phyloP scores from a whole-genome alignment of 139 green algal genomes.

The Chlorella sp. region DNA sequence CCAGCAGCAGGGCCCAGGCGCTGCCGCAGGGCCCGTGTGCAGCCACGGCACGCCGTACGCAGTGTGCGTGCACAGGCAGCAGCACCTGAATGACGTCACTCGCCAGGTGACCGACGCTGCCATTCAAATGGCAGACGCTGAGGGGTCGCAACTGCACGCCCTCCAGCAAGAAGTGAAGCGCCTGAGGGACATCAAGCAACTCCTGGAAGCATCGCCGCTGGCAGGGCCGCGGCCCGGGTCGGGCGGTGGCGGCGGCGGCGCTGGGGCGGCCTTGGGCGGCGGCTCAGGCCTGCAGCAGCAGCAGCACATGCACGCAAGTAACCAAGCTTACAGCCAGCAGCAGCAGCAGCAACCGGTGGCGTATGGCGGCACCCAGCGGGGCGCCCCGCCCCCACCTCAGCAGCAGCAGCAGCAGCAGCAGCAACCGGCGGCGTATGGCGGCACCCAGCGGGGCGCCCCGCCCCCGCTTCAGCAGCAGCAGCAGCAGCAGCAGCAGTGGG shows the following conservation, averaged over 20 bases:
- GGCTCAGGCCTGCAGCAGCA: not conserved
- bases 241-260: not conserved
- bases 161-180: conserved; percentile 29
- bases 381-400: not conserved
- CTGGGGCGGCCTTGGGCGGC: not conserved
- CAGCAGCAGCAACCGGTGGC: not conserved
- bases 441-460: not conserved
- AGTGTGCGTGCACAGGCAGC: conserved; percentile 34
- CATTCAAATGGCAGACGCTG: conserved; percentile 27
- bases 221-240: not conserved
- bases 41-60: conserved; percentile 13
- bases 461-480: not conserved
- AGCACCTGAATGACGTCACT: conserved; percentile 45
- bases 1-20: not conserved
- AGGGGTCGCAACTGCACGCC: not conserved
- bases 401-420: conserved; percentile 22
- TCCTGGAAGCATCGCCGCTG: conserved; percentile 14
- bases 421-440: not conserved
- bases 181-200: conserved; percentile 28
- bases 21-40: not conserved
- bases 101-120: conserved; percentile 9
- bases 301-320: not conserved
- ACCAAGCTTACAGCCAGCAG: not conserved
- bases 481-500: conserved; percentile 26
- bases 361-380: not conserved